Conservation (phyloP, 306 rosid species). For the Carpinus fangiana region DNA sequence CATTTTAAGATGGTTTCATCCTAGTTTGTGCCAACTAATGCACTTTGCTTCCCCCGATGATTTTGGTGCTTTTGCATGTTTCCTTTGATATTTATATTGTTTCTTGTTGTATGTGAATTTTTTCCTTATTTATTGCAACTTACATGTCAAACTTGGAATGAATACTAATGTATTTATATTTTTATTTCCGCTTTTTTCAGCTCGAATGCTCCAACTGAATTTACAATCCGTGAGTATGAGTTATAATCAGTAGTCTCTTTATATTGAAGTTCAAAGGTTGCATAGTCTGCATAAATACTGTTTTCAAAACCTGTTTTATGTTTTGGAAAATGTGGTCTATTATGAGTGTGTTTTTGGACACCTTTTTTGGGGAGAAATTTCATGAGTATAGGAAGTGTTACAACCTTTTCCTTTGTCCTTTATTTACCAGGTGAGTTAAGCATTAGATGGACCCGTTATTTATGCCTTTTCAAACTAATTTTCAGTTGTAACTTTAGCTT, state of each 20-base stretch:
- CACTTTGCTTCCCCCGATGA: not conserved
- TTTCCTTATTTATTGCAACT: not conserved
- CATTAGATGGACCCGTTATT: not conserved
- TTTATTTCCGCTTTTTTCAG: slow-evolving; percentile 45
- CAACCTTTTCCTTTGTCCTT: not conserved
- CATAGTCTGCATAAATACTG: not conserved
- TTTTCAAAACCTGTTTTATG: not conserved
- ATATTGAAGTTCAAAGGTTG: slow-evolving; percentile 14
- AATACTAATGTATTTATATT: slow-evolving; percentile 12
- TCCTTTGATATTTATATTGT: not conserved
- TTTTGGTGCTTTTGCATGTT: not conserved
- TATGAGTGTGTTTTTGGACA: not conserved
- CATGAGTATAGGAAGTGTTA: not conserved
- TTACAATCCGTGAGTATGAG: slow-evolving; percentile 92
- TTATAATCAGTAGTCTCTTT: slow-evolving; percentile 3
- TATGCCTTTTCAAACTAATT: not conserved
- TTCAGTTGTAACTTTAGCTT: not conserved
- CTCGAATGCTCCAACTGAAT: slow-evolving; percentile 55
- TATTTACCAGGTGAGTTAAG: not conserved
- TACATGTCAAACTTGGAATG: not conserved
- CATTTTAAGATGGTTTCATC: not conserved
- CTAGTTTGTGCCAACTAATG: not conserved
- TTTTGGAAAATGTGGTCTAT: not conserved
- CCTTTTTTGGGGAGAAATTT: not conserved
- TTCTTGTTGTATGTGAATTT: not conserved